These are phyloP conservation scores for Lachnum nothofagi DNA, from an alignment of 2,329 filamentous ascomycete species.

Conservation along the genomic window DNA sequence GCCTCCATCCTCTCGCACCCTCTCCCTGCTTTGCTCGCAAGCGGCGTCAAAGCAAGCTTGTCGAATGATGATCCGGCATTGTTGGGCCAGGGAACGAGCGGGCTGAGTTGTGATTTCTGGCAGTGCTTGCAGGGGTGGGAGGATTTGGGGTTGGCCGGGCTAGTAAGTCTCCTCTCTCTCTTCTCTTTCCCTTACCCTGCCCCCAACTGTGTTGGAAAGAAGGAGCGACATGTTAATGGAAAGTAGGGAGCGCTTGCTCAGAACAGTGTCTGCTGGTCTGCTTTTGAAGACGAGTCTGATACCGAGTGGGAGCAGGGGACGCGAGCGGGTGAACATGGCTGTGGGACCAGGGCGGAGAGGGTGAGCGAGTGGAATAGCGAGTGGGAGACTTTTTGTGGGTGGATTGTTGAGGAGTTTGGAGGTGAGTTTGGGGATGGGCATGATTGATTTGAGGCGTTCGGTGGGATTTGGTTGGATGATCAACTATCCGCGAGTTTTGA, in stretches of 20 bases:
- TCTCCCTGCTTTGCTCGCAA: constrained; percentile 72
- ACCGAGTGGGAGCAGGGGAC: constrained; percentile 70
- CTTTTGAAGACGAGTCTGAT: constrained; percentile 69
- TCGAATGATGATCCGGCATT: constrained; percentile 87
- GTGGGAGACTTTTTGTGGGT: constrained; percentile 84
- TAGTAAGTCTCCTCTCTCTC: constrained; percentile 50
- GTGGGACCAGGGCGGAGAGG: constrained; percentile 61
- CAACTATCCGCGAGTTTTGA: no score
- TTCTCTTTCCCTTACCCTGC: background rate
- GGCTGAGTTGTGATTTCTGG: constrained; percentile 88
- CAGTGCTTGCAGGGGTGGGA: constrained; percentile 84
- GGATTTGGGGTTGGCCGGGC: constrained; percentile 75
- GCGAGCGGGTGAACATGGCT: constrained; percentile 64
- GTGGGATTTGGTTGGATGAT: no score
- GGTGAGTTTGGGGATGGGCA: background rate
- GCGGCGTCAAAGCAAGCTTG: constrained; percentile 76
- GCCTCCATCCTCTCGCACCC: constrained; percentile 70
- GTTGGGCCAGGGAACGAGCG: constrained; percentile 73
- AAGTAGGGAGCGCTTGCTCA: constrained; percentile 57
- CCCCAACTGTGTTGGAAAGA: no score
- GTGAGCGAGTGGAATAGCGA: constrained; percentile 71
- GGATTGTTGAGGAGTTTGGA: constrained; percentile 72
- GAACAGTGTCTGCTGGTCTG: constrained; percentile 83
- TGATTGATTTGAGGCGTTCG: background rate
- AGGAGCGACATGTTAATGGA: background rate